Evolutionary conservation across 352 stramenopile genomes (phyloP).

Genomic region (Phytophthora fragariaefolia): DNA sequence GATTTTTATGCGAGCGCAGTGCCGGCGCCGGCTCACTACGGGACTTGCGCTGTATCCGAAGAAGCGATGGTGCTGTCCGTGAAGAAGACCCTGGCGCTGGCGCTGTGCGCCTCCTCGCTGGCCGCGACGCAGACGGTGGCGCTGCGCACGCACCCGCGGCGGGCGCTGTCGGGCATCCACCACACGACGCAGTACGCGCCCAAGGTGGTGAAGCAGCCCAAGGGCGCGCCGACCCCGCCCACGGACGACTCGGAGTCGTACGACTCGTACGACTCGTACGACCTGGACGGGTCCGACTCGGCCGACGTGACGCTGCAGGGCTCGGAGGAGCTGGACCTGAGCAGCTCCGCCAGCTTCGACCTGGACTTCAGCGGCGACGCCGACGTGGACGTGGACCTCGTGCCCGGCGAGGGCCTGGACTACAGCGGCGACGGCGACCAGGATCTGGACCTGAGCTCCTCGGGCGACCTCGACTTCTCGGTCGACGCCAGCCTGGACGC

Average conservation of each 20-base stretch:
- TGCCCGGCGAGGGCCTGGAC: constrained; percentile 35
- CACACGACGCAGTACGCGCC: constrained; percentile 42
- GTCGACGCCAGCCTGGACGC: constrained; percentile 36
- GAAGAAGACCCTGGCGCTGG: constrained; percentile 44
- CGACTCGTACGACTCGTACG: constrained; percentile 33
- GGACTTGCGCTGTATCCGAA: constrained; percentile 25
- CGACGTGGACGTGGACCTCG: constrained; percentile 42
- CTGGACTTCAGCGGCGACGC: constrained; percentile 19
- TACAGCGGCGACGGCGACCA: constrained; percentile 33
- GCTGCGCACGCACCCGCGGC: constrained; percentile 33
- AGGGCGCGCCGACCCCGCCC: constrained; percentile 15
- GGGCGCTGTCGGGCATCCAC: constrained; percentile 34
- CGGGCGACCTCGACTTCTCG: constrained; percentile 33
- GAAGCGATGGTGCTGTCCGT: constrained; percentile 46
- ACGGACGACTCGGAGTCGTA: constrained; percentile 32
- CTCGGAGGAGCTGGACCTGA: constrained; percentile 32
- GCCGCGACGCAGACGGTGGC: constrained; percentile 28
- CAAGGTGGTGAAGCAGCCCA: constrained; percentile 34
- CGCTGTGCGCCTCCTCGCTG: constrained; percentile 40
- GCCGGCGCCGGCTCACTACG: constrained; percentile 17
- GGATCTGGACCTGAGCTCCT: constrained; percentile 34
- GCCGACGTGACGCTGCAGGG: constrained; percentile 26
- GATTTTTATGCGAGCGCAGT: constrained; percentile 21
- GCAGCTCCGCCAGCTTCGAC: constrained; percentile 35
- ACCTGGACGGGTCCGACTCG: constrained; percentile 27